Percentiles rank a stretch among this genome's conserved stretches.
phyloP scores from a whole-genome alignment of 176 grass and related monocot species.

The Neostapfia colusana region DNA sequence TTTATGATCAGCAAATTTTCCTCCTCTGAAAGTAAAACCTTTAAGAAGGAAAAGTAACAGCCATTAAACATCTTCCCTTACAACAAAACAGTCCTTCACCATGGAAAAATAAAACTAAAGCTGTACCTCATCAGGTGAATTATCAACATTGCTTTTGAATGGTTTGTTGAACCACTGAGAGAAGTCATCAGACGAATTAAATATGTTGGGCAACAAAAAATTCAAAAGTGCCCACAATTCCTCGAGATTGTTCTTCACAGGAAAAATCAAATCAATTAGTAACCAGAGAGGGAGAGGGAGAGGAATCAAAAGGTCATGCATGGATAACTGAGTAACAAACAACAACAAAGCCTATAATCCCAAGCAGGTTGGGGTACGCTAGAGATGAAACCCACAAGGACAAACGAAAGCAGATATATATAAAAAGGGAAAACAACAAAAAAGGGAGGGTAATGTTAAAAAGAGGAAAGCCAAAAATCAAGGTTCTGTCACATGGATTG shows the following conservation, averaged over 20 bases:
- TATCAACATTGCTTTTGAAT: conserved; percentile 86
- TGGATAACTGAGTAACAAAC: not conserved
- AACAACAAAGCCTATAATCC: no score
- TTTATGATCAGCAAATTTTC: conserved; percentile 99
- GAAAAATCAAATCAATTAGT: conserved; percentile 46
- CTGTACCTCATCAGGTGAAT: conserved; percentile 79
- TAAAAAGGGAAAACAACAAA: no score
- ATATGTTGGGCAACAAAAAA: conserved; percentile 93
- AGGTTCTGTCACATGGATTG: no score
- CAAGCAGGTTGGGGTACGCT: no score
- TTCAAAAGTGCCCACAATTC: conserved; percentile 99
- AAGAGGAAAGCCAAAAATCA: no score
- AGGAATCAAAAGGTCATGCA: conserved; percentile 31
- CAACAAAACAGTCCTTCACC: conserved; percentile 8
- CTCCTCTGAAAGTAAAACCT: conserved; percentile 98
- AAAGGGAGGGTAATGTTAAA: no score
- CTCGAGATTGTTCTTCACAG: conserved; percentile 98
- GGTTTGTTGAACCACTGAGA: conserved; percentile 99
- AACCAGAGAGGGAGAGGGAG: not conserved
- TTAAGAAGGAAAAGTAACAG: conserved; percentile 29
- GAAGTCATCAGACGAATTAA: conserved; percentile 98
- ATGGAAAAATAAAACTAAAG: conserved; percentile 32
- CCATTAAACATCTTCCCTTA: conserved; percentile 29
- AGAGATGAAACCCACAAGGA: no score
- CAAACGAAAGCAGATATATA: no score